Evolutionary conservation across 202 grass and related monocot genomes (phyloP).

Genomic region (Carex sylvatica): DNA sequence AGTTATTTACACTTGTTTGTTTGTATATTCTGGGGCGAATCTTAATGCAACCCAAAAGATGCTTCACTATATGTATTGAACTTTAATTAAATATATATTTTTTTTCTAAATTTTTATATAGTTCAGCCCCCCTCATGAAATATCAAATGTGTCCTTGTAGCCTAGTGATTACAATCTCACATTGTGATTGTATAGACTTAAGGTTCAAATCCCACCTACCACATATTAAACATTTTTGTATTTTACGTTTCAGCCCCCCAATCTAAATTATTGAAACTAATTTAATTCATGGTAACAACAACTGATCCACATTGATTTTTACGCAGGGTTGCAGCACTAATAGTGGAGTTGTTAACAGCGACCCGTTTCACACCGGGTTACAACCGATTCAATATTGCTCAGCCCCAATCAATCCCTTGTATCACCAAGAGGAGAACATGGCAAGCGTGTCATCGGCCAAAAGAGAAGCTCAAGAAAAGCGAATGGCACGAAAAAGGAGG

Average conservation of each 20-base stretch:
- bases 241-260: too few relatives aligned
- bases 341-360: conserved; percentile 56
- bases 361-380: conserved; percentile 49
- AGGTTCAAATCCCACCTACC: too few relatives aligned
- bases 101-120: too few relatives aligned
- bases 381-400: conserved; percentile 35
- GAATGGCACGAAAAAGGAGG: conserved; percentile 83
- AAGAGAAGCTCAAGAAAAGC: conserved; percentile 82
- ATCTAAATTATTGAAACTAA: background rate
- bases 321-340: conserved; percentile 41
- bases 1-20: background rate
- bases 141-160: too few relatives aligned
- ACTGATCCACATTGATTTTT: conserved; percentile 37
- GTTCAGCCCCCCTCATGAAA: too few relatives aligned
- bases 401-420: conserved; percentile 24
- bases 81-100: too few relatives aligned
- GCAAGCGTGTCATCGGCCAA: conserved; percentile 38
- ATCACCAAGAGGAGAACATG: conserved; percentile 38
- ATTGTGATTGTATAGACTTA: too few relatives aligned
- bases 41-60: too few relatives aligned
- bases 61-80: too few relatives aligned
- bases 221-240: too few relatives aligned
- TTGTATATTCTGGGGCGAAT: too few relatives aligned
- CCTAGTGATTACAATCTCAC: too few relatives aligned
- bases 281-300: conserved; percentile 39